A percentile compares a stretch with the other conserved stretches of the same genome.
Conservation (phyloP, 257 asterid genomes). For the Ehretia macrophylla region DNA sequence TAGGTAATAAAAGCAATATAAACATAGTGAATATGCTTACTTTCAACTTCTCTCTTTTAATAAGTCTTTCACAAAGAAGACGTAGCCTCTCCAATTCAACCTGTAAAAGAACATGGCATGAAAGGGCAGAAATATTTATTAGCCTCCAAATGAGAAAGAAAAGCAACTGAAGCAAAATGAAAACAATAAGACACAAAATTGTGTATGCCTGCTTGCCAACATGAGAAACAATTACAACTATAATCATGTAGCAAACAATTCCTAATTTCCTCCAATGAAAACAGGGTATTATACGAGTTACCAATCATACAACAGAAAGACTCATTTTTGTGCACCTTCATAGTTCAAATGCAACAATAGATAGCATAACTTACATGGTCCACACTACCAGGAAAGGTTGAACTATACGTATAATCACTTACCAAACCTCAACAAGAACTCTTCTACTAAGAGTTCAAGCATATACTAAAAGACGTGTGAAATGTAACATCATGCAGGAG, state of each 20-base stretch:
- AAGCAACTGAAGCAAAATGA: neutral
- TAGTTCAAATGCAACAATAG: too few relatives aligned
- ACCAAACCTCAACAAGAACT: too few relatives aligned
- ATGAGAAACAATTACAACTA: neutral
- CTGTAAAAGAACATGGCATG: conserved; percentile 33
- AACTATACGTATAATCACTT: too few relatives aligned
- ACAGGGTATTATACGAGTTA: too few relatives aligned
- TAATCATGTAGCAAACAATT: neutral
- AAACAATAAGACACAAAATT: neutral
- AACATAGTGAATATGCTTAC: conserved; percentile 36
- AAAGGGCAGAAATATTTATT: conserved; percentile 10
- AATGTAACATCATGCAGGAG: too few relatives aligned
- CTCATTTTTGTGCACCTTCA: too few relatives aligned
- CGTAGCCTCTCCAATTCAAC: conserved; percentile 97
- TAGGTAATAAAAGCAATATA: neutral
- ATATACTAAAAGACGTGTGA: too few relatives aligned
- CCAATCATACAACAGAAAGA: too few relatives aligned
- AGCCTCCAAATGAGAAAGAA: neutral
- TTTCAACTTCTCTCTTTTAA: conserved; percentile 87
- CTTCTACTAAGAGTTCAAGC: too few relatives aligned
- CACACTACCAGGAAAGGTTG: too few relatives aligned
- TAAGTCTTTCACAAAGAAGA: conserved; percentile 90
- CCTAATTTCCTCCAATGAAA: too few relatives aligned
- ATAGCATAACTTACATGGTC: too few relatives aligned
- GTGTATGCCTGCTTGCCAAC: neutral